These are phyloP conservation scores for Anastatica hierochuntica DNA, from an alignment of 345 rosid species.

Conservation along the genomic window DNA sequence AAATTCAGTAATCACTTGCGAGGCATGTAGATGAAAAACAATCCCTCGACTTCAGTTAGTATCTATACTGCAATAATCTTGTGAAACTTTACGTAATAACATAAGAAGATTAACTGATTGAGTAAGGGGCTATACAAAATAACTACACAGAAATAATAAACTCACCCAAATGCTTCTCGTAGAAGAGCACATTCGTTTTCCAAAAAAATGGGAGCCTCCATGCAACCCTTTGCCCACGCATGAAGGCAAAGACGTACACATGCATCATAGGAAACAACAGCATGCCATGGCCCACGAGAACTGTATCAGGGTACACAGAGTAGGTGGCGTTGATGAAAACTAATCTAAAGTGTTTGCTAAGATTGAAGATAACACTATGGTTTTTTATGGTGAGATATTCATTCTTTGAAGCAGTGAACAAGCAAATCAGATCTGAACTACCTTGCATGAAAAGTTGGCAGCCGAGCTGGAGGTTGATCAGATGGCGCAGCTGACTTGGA, in stretches of 20 bases:
- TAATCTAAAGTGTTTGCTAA: background rate
- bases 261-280: conserved; percentile 91
- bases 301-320: conserved; percentile 32
- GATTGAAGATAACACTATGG: background rate
- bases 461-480: conserved; percentile 52
- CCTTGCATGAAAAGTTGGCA: conserved; percentile 95
- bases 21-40: conserved; percentile 3
- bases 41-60: background rate
- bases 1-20: conserved; percentile 2
- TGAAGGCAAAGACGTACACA: conserved; percentile 96
- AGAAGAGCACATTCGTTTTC: conserved; percentile 86
- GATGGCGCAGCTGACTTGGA: conserved; percentile 48
- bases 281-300: conserved; percentile 94
- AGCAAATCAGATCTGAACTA: conserved; percentile 16
- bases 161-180: conserved; percentile 86
- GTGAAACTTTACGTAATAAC: background rate
- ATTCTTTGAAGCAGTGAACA: conserved; percentile 1
- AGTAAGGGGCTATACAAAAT: no score
- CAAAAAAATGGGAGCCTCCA: conserved; percentile 93
- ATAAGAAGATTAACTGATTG: no score
- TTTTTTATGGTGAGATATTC: no score
- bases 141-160: no score
- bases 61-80: background rate
- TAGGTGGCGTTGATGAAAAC: conserved; percentile 9
- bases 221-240: conserved; percentile 98